phyloP scores from a whole-genome alignment of 257 asterid genomes.

The Anisodus tanguticus region DNA sequence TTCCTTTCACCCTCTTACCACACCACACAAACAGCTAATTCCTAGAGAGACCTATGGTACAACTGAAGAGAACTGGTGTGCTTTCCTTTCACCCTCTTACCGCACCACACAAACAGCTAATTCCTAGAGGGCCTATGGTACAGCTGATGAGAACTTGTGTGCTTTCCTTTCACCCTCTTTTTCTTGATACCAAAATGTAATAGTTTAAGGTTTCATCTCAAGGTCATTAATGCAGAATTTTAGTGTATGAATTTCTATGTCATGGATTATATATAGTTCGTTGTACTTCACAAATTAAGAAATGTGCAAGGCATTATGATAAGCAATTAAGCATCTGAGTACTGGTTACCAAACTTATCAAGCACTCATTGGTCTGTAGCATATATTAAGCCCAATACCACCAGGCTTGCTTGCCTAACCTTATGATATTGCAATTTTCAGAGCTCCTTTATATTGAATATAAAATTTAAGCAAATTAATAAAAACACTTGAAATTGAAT shows the following conservation, averaged over 20 bases:
- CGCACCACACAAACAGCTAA: slow-evolving; percentile 9
- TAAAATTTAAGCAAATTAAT: neutral
- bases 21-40: slow-evolving; percentile 11
- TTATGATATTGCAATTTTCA: neutral
- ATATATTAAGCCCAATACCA: neutral
- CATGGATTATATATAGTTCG: neutral
- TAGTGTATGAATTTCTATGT: neutral
- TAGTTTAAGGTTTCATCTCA: slow-evolving; percentile 19
- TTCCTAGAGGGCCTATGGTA: neutral
- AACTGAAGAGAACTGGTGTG: neutral
- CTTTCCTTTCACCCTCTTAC: neutral
- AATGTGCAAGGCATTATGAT: neutral
- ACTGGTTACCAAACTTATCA: slow-evolving; percentile 6
- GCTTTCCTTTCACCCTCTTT: slow-evolving; percentile 6
- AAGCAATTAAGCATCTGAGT: neutral
- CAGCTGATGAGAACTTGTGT: slow-evolving; percentile 1
- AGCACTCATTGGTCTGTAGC: slow-evolving; percentile 12
- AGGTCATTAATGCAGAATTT: slow-evolving; percentile 2
- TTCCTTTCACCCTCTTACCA: neutral
- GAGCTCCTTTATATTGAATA: neutral
- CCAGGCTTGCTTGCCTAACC: neutral
- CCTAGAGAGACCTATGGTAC: slow-evolving; percentile 8
- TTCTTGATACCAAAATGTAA: slow-evolving; percentile 17
- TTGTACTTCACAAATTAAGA: neutral
- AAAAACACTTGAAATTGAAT: neutral